Evolutionary conservation across 208 protist species (phyloP), one percentile per base, ranked within the genome.

Genomic region (Tritrichomonas musculus): DNA sequence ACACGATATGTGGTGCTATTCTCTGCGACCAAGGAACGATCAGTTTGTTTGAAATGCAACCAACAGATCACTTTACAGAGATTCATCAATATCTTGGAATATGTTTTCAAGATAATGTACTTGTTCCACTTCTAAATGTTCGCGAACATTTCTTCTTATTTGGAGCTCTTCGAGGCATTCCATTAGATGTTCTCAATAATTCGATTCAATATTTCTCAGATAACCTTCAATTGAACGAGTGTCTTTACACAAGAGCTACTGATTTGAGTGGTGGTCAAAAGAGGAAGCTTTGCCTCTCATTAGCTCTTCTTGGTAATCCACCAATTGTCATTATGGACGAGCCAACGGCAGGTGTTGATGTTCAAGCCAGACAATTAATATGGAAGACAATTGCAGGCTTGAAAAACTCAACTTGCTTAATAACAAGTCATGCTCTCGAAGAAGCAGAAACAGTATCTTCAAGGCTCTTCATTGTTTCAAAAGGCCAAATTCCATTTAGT

Each of bases 251-350:
- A 66, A 47, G 47, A 72, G 50, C 88, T 0, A 36, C 1, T 49
- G 55, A 92, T 47, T 73, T 92, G 8, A 44, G 27, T 50, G 88
- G 88, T n/a, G 88, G 88, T 73, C 50, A 92, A 27, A 92, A 92
- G 55, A 33, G 88, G 27, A 92, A 92, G n/a, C 88, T 92, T 49
- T 72, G 88, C 27, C 11, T 92, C 3, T 50, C 55, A 22, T 3
- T 92, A 14, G 14, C 88, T 25, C 17, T 92, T 22, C 36, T 92
- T 49, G 88, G 88, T 69, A 92, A 92, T 72, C 88, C 88, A 9
- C 88, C 88, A 73, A 92, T 92, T 72, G 55, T 92, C 9, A 33
- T 92, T 13, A 72, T 92, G 88, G 88, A 92, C 50, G 88, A 92
- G 39, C 88, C 88, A 92, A 72, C 88, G 25, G 50, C 88, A 49